Base-by-base conservation (phyloP, 768 basidiomycete species). In the Boletus coccyginus region DNA sequence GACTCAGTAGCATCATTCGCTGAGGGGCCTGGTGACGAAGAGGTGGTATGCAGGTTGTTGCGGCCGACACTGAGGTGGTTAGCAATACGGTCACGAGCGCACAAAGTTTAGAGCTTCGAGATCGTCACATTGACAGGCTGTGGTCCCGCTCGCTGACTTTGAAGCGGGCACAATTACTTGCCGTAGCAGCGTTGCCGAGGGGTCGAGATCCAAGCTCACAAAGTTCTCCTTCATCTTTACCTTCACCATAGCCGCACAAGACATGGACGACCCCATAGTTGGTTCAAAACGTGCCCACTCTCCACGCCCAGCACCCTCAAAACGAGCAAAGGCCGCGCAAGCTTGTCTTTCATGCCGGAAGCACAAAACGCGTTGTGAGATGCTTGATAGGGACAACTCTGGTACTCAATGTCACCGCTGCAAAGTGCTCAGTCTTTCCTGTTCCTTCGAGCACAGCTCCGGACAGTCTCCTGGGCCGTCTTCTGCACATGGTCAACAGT, bases 281-380 rank as follows among this genome's bases (percentile, higher is more conserved):
- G 70, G 70, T 31, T 62, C 67, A 38, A 71, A 71, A 59, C 68
- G 70, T 29, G 70, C 66, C 3, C 68, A 62, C 44, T 72, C 70
- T n/a, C 70, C 70, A 2, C 70, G 70, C 31, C 29, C 59, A 33
- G 47, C 59, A 3, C 66, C 73, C 31, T 55, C 71, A 36, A 79
- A 77, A 58, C 68, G 77, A 49, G 70, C 74, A 21, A 78, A 78
- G 56, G 73, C 77, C 0, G 69, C 73, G 9, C 77, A 78, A 57
- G 79, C 79, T 2, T 80, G 79, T 58, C 55, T 74, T 4, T 74
- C 76, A 27, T 80, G 79, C 55, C 69, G 79, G n/a, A 73, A 73
- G 54, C 75, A 78, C 60, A 81, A 81, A 52, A 79, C 77, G 41
- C 75, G 79, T 11, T 80, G 80, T 62, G 80, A 81, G 66, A 69